These are phyloP conservation scores for Naganishia vishniacii DNA, from an alignment of 768 basidiomycete genomes.

Conservation along the genomic window DNA sequence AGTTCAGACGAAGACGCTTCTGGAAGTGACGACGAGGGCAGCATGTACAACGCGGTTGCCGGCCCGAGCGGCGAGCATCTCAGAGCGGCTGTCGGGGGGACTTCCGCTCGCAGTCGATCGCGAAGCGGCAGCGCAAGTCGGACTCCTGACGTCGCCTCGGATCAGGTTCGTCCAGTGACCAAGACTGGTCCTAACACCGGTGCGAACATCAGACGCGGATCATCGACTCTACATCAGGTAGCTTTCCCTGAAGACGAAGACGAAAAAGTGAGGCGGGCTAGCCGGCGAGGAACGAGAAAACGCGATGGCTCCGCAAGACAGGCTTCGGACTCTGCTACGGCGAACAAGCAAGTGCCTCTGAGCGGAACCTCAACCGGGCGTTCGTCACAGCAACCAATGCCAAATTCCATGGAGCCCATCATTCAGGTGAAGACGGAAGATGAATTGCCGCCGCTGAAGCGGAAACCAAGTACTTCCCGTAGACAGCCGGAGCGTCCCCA, in stretches of 20 bases:
- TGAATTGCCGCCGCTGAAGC: background rate
- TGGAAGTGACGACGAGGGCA: background rate
- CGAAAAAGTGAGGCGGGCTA: background rate
- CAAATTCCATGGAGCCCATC: background rate
- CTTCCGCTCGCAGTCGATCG: conserved; percentile 1
- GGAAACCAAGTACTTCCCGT: background rate
- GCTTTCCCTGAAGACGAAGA: conserved; percentile 10
- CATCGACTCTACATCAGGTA: conserved; percentile 5
- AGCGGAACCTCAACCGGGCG: background rate
- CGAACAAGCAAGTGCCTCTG: no score
- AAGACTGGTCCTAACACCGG: background rate
- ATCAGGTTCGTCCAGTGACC: background rate
- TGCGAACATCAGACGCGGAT: background rate
- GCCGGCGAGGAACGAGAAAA: background rate
- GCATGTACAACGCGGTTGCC: background rate
- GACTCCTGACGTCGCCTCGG: background rate
- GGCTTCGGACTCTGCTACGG: background rate
- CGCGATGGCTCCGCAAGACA: background rate
- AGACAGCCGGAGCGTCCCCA: background rate
- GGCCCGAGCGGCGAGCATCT: background rate
- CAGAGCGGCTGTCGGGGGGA: background rate
- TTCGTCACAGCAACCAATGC: background rate
- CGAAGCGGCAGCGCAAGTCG: background rate
- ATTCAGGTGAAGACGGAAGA: background rate
- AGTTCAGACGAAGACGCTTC: conserved; percentile 13